Evolutionary conservation across 306 rosid genomes (phyloP).

Genomic region (Lagenaria siceraria): DNA sequence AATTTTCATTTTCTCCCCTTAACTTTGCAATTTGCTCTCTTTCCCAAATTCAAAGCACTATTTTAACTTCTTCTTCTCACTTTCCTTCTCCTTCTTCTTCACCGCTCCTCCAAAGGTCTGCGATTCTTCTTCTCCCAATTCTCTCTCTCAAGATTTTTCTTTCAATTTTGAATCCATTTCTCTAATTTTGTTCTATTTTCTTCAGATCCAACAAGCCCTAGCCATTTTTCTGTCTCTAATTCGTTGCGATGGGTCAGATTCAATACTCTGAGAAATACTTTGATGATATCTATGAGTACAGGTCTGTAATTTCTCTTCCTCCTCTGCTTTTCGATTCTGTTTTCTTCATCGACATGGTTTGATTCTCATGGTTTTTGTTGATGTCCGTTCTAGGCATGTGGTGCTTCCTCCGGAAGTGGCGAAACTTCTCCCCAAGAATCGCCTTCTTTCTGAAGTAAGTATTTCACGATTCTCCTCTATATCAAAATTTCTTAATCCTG

Average conservation of each 20-base stretch:
- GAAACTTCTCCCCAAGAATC: conserved; percentile 80
- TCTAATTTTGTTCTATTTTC: background rate
- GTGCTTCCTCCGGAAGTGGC: conserved; percentile 91
- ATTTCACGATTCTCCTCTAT: background rate
- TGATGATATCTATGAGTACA: conserved; percentile 76
- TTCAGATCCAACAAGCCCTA: background rate
- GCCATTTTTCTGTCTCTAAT: background rate
- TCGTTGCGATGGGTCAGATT: conserved; percentile 72
- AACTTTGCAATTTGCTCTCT: background rate
- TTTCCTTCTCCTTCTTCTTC: background rate
- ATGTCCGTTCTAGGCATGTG: conserved; percentile 48
- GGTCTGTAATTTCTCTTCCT: conserved; percentile 20
- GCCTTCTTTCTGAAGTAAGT: conserved; percentile 78
- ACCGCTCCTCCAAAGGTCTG: background rate
- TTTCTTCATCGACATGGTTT: background rate
- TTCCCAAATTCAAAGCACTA: background rate
- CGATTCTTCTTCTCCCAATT: background rate
- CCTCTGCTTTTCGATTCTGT: background rate
- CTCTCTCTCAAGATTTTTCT: background rate
- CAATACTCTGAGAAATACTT: conserved; percentile 88
- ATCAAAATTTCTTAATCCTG: background rate
- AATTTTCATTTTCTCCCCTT: background rate
- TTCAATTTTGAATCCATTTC: background rate
- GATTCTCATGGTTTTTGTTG: background rate
- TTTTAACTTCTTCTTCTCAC: background rate